Conservation (phyloP, 2,329 filamentous ascomycete genomes). For the Byssochlamys sp. region DNA sequence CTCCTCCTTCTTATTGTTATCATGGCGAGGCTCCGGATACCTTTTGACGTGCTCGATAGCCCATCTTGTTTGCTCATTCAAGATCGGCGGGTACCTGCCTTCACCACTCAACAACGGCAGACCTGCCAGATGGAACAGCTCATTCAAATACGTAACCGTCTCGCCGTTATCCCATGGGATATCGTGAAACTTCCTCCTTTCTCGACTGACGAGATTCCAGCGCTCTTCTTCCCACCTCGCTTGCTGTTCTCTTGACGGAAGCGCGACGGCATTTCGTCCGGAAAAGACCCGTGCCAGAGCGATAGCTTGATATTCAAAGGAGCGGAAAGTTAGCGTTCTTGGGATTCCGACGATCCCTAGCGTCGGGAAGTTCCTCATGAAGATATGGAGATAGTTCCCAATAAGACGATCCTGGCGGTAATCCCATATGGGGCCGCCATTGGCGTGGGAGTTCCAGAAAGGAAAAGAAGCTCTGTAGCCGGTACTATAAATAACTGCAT, state of each 20-base stretch:
- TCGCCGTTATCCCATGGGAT: constrained; percentile 13
- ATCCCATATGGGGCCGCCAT: constrained; percentile 40
- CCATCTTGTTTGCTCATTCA: constrained; percentile 14
- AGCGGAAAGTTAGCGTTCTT: constrained; percentile 47
- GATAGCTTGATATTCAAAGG: constrained; percentile 58
- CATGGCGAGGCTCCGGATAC: constrained; percentile 7
- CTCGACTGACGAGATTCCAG: constrained; percentile 5
- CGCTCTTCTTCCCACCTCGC: constrained; percentile 46
- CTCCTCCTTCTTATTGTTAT: constrained; percentile 1
- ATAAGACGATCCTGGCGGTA: constrained; percentile 38
- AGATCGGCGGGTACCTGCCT: constrained; percentile 11
- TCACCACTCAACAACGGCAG: constrained; percentile 11
- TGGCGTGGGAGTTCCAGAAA: constrained; percentile 43
- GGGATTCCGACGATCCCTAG: constrained; percentile 41
- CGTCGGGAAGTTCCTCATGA: constrained; percentile 41
- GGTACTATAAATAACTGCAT: constrained; percentile 54
- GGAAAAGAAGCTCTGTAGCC: constrained; percentile 41
- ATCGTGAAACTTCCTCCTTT: constrained; percentile 12
- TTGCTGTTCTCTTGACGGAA: constrained; percentile 43
- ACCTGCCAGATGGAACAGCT: constrained; percentile 10
- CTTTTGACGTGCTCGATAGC: constrained; percentile 13
- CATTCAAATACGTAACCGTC: constrained; percentile 9
- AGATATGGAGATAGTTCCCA: constrained; percentile 45
- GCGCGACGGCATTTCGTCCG: constrained; percentile 32
- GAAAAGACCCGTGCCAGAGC: constrained; percentile 49